Conservation (phyloP, 805 yeast species). For the Pichia exigua region DNA sequence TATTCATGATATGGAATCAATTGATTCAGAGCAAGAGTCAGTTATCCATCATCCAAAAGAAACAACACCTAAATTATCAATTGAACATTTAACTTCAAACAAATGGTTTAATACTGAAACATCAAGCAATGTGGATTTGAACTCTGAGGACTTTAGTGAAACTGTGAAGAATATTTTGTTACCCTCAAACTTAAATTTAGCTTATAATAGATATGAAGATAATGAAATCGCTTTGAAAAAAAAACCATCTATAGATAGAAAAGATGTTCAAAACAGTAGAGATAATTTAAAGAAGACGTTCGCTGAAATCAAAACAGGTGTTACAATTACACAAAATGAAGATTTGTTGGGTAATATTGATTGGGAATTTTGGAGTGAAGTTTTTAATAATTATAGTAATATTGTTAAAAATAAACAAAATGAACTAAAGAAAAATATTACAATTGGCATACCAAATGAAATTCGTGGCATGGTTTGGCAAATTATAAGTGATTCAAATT, state of each 20-base stretch:
- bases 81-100: slow-evolving; percentile 1
- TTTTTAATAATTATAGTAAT: slow-evolving; percentile 67
- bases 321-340: slow-evolving; percentile 30
- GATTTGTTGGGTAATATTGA: slow-evolving; percentile 38
- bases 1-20: slow-evolving; percentile 8
- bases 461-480: slow-evolving; percentile 93
- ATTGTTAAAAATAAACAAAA: slow-evolving; percentile 58
- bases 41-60: slow-evolving; percentile 13
- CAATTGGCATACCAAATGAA: slow-evolving; percentile 75
- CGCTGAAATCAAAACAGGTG: slow-evolving; percentile 42
- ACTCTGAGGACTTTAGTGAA: slow-evolving; percentile 18
- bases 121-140: background rate
- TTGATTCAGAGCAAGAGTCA: slow-evolving; percentile 7
- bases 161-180: slow-evolving; percentile 6
- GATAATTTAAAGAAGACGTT: slow-evolving; percentile 35
- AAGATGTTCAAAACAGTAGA: slow-evolving; percentile 42
- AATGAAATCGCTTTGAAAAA: slow-evolving; percentile 43
- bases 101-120: slow-evolving; percentile 25
- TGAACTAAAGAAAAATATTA: slow-evolving; percentile 51
- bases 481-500: slow-evolving; percentile 71
- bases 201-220: slow-evolving; percentile 52
- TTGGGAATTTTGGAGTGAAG: slow-evolving; percentile 85
- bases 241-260: slow-evolving; percentile 45
- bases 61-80: slow-evolving; percentile 2
- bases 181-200: slow-evolving; percentile 46